A percentile compares a stretch with the other conserved stretches of the same genome.
Evolutionary conservation across 371 early-diverging fungal genomes (phyloP).

Genomic region (Gilbertella persicaria): DNA sequence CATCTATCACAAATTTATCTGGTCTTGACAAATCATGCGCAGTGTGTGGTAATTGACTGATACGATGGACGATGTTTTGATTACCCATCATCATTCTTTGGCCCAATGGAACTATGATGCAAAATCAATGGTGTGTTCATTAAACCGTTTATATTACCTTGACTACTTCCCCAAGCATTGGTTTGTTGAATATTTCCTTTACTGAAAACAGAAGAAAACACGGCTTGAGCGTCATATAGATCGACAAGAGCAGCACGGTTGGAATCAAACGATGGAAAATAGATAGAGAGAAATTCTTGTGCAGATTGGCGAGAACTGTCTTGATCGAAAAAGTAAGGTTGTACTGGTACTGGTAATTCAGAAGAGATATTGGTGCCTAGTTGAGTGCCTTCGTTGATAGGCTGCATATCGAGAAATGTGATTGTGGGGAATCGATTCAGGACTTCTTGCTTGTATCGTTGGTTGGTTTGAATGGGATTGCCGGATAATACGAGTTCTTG

Average conservation of each 20-base stretch:
- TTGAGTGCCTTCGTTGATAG: slow-evolving; percentile 23
- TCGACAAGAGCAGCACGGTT: slow-evolving; percentile 38
- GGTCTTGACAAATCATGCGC: slow-evolving; percentile 44
- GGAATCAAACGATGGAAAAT: slow-evolving; percentile 43
- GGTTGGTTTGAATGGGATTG: slow-evolving; percentile 53
- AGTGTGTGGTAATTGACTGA: slow-evolving; percentile 52
- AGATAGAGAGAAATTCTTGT: slow-evolving; percentile 42
- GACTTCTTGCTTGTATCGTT: slow-evolving; percentile 19
- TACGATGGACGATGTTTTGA: slow-evolving; percentile 37
- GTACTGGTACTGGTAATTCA: slow-evolving; percentile 18
- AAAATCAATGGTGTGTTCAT: not conserved
- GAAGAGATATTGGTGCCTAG: not conserved
- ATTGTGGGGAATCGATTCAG: slow-evolving; percentile 24
- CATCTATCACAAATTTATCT: slow-evolving; percentile 54
- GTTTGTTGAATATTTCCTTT: slow-evolving; percentile 26
- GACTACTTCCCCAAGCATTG: slow-evolving; percentile 35
- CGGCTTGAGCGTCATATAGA: slow-evolving; percentile 37
- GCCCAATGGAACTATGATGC: slow-evolving; percentile 1
- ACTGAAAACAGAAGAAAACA: slow-evolving; percentile 35
- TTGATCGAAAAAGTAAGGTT: slow-evolving; percentile 36
- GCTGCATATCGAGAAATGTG: slow-evolving; percentile 14
- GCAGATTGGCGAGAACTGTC: slow-evolving; percentile 36
- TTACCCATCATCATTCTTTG: slow-evolving; percentile 19
- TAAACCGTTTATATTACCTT: slow-evolving; percentile 19
- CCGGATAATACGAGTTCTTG: slow-evolving; percentile 55